Evolutionary conservation across 2,329 filamentous ascomycete species (phyloP), one percentile per base, ranked within the genome.

Genomic region (Aspergillus melleus): DNA sequence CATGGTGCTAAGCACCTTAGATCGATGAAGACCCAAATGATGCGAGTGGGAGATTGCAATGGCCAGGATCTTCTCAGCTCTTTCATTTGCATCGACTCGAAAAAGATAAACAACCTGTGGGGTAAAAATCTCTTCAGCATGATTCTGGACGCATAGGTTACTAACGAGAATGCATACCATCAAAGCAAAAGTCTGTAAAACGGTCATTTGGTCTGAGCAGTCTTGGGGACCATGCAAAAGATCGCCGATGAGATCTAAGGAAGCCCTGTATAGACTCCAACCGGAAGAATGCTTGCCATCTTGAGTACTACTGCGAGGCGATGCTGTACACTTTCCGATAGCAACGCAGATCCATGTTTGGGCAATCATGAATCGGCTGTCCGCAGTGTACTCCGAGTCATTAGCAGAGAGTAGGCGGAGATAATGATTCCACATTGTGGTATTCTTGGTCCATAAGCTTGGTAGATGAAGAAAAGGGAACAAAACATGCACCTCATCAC

Each of bases 401-500:
- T 53, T 19, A 5, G 10, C 49, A 14, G 32, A 14, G 10, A 14
- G 11, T 10, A 55, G 54, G 3, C 36, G 30, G 20, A 64, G 42
- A 3, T 52, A 54, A 2, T 8, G 32, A 5, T 55, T 29, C 67
- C 64, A 69, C 19, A 62, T 50, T 2, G 42, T 50, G 5, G 54
- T 57, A 36, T 68, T 62, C 2, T 63, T 52, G 6, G 42, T 22
- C 59, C 61, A 64, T 11, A 68, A 26, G 2, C 54, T 62, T 4
- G 64, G 66, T 16, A 61, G 44, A 50, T 70, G 66, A 14, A 70
- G 49, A 29, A 70, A 68, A 1, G 68, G 68, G 32, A 68, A 67
- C 5, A 70, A 36, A 14, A 66, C 57, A 22, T 69, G 66, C 1
- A 68, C 61, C 49, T 70, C 65, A 1, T 66, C 61, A 42, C 62